Evolutionary conservation across 495 filamentous ascomycete species (phyloP).

Genomic region (Penicillium samsonianum): DNA sequence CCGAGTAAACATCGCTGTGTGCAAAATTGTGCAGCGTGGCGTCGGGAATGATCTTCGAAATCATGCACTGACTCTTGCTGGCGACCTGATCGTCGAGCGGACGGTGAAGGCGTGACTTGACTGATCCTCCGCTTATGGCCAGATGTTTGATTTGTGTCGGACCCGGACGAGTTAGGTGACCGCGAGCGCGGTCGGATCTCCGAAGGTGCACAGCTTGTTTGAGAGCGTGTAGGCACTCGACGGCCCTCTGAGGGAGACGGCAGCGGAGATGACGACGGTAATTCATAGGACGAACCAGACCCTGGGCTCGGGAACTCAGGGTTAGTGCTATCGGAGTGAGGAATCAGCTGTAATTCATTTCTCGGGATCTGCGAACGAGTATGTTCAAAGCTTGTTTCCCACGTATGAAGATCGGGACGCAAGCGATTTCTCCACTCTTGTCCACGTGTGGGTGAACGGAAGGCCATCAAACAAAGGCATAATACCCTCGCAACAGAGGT

Average conservation of each 20-base stretch:
- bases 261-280: constrained; percentile 22
- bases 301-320: constrained; percentile 22
- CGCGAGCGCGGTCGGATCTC: constrained; percentile 7
- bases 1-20: constrained; percentile 50
- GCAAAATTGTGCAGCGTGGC: constrained; percentile 36
- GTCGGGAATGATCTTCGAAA: constrained; percentile 10
- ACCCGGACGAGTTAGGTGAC: constrained; percentile 22
- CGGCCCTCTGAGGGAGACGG: constrained; percentile 17
- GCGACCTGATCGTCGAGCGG: no score
- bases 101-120: constrained; percentile 22
- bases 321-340: constrained; percentile 19
- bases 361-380: constrained; percentile 25
- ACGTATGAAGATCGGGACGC: constrained; percentile 23
- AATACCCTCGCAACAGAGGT: constrained; percentile 27
- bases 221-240: constrained; percentile 26
- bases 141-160: constrained; percentile 28
- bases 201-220: constrained; percentile 20
- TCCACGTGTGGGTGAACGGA: constrained; percentile 20
- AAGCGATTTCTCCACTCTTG: constrained; percentile 37
- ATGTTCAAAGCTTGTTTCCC: constrained; percentile 28
- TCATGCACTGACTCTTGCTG: constrained; percentile 10
- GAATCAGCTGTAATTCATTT: constrained; percentile 22
- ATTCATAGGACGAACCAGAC: constrained; percentile 24
- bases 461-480: constrained; percentile 35
- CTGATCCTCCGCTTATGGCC: constrained; percentile 32